Percentiles rank a stretch among this genome's conserved stretches.
Conservation (phyloP, 164 flowering plant genomes). For the Cinnamomum chago region DNA sequence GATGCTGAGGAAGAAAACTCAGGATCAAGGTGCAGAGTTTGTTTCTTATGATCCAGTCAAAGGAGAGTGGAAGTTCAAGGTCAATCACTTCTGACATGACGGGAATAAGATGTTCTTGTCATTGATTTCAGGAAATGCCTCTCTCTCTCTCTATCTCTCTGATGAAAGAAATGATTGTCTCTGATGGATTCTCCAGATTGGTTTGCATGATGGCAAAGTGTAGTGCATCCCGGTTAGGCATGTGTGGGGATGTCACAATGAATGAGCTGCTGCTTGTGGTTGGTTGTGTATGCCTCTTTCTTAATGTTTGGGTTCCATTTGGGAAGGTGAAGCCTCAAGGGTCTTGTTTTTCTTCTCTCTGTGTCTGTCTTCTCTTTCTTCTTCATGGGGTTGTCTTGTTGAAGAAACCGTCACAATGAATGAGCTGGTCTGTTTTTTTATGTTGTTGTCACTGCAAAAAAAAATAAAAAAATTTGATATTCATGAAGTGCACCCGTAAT, state of each 20-base stretch:
- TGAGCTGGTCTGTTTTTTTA: no score
- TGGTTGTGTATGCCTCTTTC: not conserved
- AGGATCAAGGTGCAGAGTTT: conserved; percentile 92
- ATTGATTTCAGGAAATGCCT: not conserved
- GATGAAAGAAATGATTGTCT: no score
- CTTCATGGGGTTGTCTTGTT: not conserved
- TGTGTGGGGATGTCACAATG: no score
- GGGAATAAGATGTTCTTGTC: not conserved
- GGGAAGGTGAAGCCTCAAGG: not conserved
- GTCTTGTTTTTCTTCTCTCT: not conserved
- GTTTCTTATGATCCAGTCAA: conserved; percentile 69
- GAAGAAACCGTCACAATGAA: not conserved
- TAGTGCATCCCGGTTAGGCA: no score
- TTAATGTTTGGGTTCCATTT: not conserved
- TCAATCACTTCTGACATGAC: conserved; percentile 60
- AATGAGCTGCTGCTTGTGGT: no score
- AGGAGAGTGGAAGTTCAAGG: conserved; percentile 96
- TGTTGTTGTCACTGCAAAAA: no score
- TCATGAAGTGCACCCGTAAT: no score
- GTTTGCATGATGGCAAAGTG: no score
- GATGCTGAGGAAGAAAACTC: conserved; percentile 72
- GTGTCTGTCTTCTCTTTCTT: not conserved
- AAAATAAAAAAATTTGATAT: no score
- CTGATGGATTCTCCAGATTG: no score
- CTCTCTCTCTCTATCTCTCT: no score